These are phyloP conservation scores for Russula dissimulans DNA, from an alignment of 768 basidiomycete genomes.

Conservation along the genomic window DNA sequence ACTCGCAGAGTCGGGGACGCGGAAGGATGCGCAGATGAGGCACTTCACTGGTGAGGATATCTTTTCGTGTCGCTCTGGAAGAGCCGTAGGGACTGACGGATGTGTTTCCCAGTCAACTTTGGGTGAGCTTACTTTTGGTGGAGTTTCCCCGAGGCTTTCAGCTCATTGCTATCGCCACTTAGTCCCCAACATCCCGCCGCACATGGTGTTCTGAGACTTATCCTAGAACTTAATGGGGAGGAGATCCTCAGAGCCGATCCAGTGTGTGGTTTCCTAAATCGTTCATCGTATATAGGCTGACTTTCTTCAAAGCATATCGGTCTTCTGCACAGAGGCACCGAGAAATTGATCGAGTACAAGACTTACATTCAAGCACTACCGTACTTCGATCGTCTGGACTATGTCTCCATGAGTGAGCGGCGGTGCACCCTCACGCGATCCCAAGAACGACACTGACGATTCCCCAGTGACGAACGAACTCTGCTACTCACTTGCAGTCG, in stretches of 20 bases:
- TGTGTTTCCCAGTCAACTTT: slow-evolving; percentile 66
- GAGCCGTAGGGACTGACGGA: background rate
- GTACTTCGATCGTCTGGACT: slow-evolving; percentile 98
- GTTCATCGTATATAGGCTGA: slow-evolving; percentile 1
- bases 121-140: slow-evolving; percentile 39
- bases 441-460: background rate
- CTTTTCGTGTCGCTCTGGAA: background rate
- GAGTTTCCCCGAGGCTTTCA: background rate
- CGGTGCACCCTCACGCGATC: background rate
- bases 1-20: slow-evolving; percentile 59
- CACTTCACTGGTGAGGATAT: slow-evolving; percentile 79
- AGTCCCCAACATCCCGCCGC: slow-evolving; percentile 98
- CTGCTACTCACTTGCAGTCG: slow-evolving; percentile 94
- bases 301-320: slow-evolving; percentile 68
- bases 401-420: slow-evolving; percentile 96
- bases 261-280: slow-evolving; percentile 28
- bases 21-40: slow-evolving; percentile 72
- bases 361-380: slow-evolving; percentile 95
- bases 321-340: slow-evolving; percentile 92
- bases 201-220: slow-evolving; percentile 95
- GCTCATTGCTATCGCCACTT: background rate
- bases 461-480: slow-evolving; percentile 93
- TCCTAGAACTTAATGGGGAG: slow-evolving; percentile 95
- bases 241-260: slow-evolving; percentile 85
- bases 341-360: slow-evolving; percentile 99